These are phyloP conservation scores for Aspergillus uvarum DNA, from an alignment of 2,329 filamentous ascomycete species.

Conservation along the genomic window DNA sequence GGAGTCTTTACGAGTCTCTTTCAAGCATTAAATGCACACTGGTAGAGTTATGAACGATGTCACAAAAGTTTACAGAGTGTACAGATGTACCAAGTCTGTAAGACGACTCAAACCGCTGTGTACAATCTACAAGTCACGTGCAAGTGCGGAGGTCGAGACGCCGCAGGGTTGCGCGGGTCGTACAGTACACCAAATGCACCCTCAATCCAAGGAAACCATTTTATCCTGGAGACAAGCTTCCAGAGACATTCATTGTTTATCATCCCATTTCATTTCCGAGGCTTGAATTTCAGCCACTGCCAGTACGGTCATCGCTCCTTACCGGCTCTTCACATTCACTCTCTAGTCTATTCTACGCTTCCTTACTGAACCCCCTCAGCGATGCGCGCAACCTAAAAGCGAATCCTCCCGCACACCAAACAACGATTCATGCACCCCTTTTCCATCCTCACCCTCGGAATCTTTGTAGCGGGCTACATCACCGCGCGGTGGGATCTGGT, in stretches of 20 bases:
- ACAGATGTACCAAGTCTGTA: no score
- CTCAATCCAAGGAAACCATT: background rate
- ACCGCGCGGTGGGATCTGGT: slow-evolving; percentile 99
- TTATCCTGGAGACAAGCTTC: background rate
- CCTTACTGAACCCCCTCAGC: slow-evolving; percentile 17
- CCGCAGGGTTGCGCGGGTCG: slow-evolving; percentile 2
- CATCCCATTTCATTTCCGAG: background rate
- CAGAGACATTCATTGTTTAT: background rate
- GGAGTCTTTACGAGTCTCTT: no score
- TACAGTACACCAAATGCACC: background rate
- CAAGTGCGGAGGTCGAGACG: slow-evolving; percentile 11
- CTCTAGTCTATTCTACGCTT: background rate
- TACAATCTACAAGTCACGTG: slow-evolving; percentile 13
- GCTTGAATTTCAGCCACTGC: background rate
- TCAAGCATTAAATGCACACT: no score
- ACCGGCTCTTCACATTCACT: background rate
- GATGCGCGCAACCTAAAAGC: slow-evolving; percentile 35
- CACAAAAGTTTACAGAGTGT: no score
- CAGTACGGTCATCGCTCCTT: slow-evolving; percentile 1
- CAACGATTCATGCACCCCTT: slow-evolving; percentile 83
- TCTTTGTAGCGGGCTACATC: slow-evolving; percentile 99
- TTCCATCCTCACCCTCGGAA: slow-evolving; percentile 89
- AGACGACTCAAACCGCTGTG: background rate
- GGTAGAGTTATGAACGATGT: no score
- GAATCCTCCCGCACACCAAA: slow-evolving; percentile 21